Base-by-base conservation (phyloP, 2,329 filamentous ascomycete genomes). In the Fusarium clavum region DNA sequence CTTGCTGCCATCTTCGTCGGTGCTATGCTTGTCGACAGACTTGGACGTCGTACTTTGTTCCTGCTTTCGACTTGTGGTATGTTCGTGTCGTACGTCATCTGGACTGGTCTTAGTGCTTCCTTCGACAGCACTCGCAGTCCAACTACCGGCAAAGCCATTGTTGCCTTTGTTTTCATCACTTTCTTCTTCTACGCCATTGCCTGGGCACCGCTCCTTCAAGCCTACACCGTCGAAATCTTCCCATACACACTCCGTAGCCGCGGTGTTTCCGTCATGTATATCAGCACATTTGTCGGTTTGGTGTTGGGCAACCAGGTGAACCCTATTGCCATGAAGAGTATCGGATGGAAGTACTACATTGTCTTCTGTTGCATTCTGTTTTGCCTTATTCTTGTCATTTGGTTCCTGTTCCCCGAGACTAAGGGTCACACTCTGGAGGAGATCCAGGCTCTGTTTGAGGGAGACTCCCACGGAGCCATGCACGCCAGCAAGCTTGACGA, bases 341-440 rank as follows among this genome's bases (percentile, higher is more conserved):
- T 83, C 13, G 73, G 66, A 0, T 83, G 81, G 80, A 80, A 76
- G 49, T 83, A 82, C 61, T 83, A 81, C 47, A 77, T 79, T 41
- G 75, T 83, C 12, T 83, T 80, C 53, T 76, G 78, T 59, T 78
- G 77, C 11, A 79, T 80, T 40, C 44, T 82, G 20, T 70, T 69
- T 2, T 58, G 76, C 6, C 73, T 80, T 13, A 54, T 82, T 4
- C 57, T 71, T 0, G 38, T 80, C 18, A 76, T 82, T 20, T 84
- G 78, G 67, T 79, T 83, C 64, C 74, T 80, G 16, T 79, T 78
- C 47, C 77, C 77, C 0, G 78, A 79, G 66, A 80, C 78, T 1
- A 78, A 77, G 53, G 77, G 76, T 0, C 63, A 72, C 5, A 75
- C 70, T 2, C 61, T 79, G 6, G 77, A 79, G 51, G 75, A 79